phyloP scores from a whole-genome alignment of 2,329 filamentous ascomycete species.

The Davidsoniella eucalypti region DNA sequence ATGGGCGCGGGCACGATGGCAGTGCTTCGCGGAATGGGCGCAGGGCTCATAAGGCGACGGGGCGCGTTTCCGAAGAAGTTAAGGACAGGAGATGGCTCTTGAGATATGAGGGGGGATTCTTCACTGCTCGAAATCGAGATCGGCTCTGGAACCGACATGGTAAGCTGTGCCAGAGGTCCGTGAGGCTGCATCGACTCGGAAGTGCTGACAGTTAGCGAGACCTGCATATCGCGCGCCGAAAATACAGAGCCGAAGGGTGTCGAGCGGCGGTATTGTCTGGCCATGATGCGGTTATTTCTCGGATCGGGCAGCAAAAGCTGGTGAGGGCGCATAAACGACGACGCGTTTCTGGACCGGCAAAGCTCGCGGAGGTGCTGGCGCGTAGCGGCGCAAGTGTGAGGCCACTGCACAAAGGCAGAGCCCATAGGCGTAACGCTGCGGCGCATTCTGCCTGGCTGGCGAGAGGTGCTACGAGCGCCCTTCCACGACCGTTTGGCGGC shows the following conservation, averaged over 20 bases:
- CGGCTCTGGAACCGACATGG: constrained; percentile 25
- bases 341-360: constrained; percentile 37
- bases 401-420: constrained; percentile 30
- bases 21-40: constrained; percentile 36
- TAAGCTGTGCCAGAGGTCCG: constrained; percentile 43
- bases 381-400: constrained; percentile 46
- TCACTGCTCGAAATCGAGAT: background rate
- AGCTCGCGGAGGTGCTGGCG: constrained; percentile 45
- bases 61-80: constrained; percentile 11
- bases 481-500: constrained; percentile 52
- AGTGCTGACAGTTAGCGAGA: constrained; percentile 46
- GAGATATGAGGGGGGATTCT: background rate
- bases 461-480: constrained; percentile 29
- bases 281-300: constrained; percentile 33
- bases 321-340: constrained; percentile 26
- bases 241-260: constrained; percentile 36
- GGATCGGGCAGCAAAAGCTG: constrained; percentile 37
- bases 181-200: constrained; percentile 47
- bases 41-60: constrained; percentile 30
- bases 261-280: constrained; percentile 30
- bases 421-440: background rate
- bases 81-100: constrained; percentile 8
- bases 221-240: constrained; percentile 42
- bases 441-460: background rate
- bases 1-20: constrained; percentile 30